phyloP scores from a whole-genome alignment of 2,329 filamentous ascomycete genomes.

The Aspergillus latus region DNA sequence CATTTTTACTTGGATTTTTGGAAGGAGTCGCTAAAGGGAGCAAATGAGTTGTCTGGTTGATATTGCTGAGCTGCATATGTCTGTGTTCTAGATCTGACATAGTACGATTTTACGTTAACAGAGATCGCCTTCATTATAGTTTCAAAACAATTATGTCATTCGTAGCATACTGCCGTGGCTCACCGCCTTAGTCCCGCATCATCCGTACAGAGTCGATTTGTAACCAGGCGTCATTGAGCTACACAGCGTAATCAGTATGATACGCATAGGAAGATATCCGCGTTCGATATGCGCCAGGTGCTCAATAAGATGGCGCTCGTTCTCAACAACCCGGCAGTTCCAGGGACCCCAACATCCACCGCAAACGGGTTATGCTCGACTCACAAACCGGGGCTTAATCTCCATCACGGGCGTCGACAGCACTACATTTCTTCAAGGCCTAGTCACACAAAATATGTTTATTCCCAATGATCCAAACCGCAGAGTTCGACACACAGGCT shows the following conservation, averaged over 20 bases:
- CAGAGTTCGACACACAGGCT: conserved; percentile 48
- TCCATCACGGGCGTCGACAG: conserved; percentile 77
- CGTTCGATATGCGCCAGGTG: conserved; percentile 33
- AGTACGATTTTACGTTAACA: neutral
- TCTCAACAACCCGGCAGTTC: conserved; percentile 30
- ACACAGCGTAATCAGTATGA: conserved; percentile 26
- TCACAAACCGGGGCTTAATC: conserved; percentile 76
- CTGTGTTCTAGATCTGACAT: conserved; percentile 3
- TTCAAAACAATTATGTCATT: conserved; percentile 10
- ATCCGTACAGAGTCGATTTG: conserved; percentile 20
- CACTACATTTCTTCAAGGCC: conserved; percentile 81
- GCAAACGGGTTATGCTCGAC: conserved; percentile 47
- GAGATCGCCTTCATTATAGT: neutral
- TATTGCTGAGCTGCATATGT: neutral
- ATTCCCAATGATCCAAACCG: conserved; percentile 43
- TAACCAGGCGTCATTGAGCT: conserved; percentile 16
- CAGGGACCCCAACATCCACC: conserved; percentile 36
- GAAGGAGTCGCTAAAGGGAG: conserved; percentile 54
- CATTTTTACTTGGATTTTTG: conserved; percentile 74
- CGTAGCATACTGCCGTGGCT: conserved; percentile 25
- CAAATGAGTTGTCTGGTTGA: conserved; percentile 24
- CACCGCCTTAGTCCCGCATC: conserved; percentile 25
- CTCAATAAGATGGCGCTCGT: conserved; percentile 26
- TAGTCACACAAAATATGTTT: conserved; percentile 73
- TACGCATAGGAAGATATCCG: conserved; percentile 30